Conservation (phyloP, 306 rosid genomes). For the Citrullus amarus region DNA sequence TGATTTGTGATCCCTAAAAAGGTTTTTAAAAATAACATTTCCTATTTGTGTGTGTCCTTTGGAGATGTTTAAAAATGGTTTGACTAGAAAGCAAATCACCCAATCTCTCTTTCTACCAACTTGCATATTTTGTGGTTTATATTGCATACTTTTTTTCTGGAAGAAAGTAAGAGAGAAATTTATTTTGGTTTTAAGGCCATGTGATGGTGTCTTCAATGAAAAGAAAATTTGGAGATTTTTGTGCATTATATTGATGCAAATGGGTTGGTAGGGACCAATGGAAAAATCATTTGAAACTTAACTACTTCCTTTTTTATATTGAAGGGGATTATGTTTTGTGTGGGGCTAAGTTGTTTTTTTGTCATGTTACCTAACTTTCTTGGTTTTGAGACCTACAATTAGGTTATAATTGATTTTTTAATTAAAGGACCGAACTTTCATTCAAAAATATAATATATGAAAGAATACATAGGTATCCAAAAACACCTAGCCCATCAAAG, state of each 20-base stretch:
- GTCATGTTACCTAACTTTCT: neutral
- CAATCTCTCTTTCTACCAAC: neutral
- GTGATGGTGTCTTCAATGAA: neutral
- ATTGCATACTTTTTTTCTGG: neutral
- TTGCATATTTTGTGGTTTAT: constrained; percentile 4
- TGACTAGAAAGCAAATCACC: neutral
- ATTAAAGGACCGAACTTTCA: no score
- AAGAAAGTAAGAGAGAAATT: neutral
- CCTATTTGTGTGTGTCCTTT: neutral
- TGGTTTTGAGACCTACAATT: neutral
- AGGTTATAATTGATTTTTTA: no score
- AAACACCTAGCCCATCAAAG: no score
- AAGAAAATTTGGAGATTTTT: neutral
- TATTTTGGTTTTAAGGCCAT: neutral
- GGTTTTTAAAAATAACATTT: neutral
- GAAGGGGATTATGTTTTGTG: neutral
- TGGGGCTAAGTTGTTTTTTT: neutral
- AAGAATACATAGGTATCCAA: no score
- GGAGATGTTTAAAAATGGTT: constrained; percentile 4
- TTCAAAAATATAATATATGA: no score
- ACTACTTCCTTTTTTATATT: neutral
- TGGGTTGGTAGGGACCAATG: neutral
- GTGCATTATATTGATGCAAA: neutral
- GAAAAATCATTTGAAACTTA: neutral
- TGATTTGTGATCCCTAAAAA: neutral